phyloP scores from a whole-genome alignment of 768 basidiomycete species.

The Infundibulicybe gibba region DNA sequence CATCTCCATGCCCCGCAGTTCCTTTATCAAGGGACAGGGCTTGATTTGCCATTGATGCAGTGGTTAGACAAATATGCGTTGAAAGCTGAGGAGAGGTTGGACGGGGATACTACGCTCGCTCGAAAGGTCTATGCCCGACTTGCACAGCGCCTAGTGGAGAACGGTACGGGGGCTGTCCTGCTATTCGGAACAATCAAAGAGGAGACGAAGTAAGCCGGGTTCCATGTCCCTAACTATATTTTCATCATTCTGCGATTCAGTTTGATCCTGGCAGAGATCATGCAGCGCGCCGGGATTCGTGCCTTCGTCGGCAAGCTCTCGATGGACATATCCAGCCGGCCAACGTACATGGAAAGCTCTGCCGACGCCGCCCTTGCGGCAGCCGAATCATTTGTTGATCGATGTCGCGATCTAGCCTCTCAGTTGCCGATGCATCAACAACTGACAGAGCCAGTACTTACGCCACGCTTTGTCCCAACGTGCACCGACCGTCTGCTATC shows the following conservation, averaged over 20 bases:
- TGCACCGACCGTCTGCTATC: conserved; percentile 70
- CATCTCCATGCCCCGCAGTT: conserved; percentile 91
- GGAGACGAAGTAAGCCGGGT: conserved; percentile 67
- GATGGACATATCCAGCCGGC: conserved; percentile 77
- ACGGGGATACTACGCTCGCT: conserved; percentile 58
- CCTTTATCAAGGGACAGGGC: conserved; percentile 81
- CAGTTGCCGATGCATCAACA: conserved; percentile 38
- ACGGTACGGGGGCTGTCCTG: conserved; percentile 74
- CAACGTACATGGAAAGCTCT: conserved; percentile 68
- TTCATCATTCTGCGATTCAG: conserved; percentile 28
- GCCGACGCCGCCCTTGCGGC: conserved; percentile 43
- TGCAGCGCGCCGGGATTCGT: conserved; percentile 69
- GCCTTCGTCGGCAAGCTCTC: conserved; percentile 89
- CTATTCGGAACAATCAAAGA: conserved; percentile 83
- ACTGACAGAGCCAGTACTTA: conserved; percentile 78
- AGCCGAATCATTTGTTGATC: conserved; percentile 53
- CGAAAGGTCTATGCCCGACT: conserved; percentile 64
- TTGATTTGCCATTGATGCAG: conserved; percentile 80
- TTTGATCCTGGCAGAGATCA: conserved; percentile 71
- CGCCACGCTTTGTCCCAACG: conserved; percentile 88
- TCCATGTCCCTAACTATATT: conserved; percentile 19
- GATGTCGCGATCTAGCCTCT: conserved; percentile 38
- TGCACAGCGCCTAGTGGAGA: conserved; percentile 59
- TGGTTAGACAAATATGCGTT: conserved; percentile 85
- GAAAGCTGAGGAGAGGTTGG: conserved; percentile 75